Conservation (phyloP, 148 eudicot species). For the Diospyros lotus region DNA sequence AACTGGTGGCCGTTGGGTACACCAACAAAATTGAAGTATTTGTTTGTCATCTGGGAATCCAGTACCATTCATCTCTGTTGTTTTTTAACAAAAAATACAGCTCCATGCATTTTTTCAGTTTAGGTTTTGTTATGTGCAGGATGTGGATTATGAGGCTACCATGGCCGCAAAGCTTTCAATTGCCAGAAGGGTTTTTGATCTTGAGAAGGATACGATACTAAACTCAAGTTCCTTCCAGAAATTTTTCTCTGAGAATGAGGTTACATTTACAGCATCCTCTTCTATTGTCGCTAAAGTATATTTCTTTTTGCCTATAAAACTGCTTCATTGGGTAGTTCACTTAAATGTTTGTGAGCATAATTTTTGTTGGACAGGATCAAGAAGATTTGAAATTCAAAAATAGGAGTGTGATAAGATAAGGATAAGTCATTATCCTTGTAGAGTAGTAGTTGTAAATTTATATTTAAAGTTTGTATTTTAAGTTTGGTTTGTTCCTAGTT, state of each 20-base stretch:
- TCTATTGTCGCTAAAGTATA: background rate
- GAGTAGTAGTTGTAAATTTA: no score
- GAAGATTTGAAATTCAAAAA: no score
- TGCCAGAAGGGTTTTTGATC: constrained; percentile 67
- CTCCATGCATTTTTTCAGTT: background rate
- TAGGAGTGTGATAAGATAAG: no score
- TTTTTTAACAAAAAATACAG: background rate
- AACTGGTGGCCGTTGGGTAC: background rate
- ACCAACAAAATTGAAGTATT: background rate
- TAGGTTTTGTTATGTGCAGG: constrained; percentile 37
- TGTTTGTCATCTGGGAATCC: background rate
- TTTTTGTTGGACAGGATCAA: no score
- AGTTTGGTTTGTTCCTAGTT: no score
- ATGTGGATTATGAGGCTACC: constrained; percentile 89
- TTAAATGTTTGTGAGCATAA: background rate
- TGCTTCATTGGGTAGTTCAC: background rate
- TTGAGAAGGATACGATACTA: constrained; percentile 66
- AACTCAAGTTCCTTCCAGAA: constrained; percentile 61
- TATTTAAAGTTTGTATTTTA: no score
- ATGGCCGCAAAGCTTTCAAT: constrained; percentile 81
- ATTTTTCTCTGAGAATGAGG: constrained; percentile 83
- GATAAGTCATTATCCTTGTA: no score
- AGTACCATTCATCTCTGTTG: background rate
- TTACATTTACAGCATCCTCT: constrained; percentile 15
- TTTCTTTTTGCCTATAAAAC: background rate